Conservation (phyloP, 106 monocot genomes). For the Dactylorhiza incarnata region DNA sequence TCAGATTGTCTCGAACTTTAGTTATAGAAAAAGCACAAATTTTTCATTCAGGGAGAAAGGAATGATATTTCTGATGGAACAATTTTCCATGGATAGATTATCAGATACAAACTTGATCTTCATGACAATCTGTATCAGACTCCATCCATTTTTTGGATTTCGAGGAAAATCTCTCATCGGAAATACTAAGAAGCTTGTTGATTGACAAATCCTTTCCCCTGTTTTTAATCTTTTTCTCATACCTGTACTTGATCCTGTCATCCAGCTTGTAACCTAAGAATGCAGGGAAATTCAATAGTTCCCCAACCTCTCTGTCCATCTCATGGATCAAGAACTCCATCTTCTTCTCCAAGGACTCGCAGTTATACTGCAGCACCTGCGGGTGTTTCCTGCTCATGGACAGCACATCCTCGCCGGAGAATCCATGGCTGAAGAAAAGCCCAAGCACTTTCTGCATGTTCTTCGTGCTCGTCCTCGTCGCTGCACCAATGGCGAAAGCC, state of each 20-base stretch:
- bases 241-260: constrained; percentile 60
- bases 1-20: too few species aligned
- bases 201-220: constrained; percentile 57
- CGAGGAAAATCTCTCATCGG: constrained; percentile 37
- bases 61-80: too few species aligned
- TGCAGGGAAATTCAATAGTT: constrained; percentile 64
- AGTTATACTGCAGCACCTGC: constrained; percentile 70
- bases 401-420: constrained; percentile 45
- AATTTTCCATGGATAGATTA: not conserved
- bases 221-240: constrained; percentile 48
- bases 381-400: constrained; percentile 71
- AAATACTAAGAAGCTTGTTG: constrained; percentile 63
- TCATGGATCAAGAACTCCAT: constrained; percentile 54
- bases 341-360: constrained; percentile 56
- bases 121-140: not conserved
- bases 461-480: constrained; percentile 54
- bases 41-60: too few species aligned
- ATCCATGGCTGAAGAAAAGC: constrained; percentile 39
- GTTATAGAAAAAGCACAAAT: too few species aligned
- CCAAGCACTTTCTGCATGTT: constrained; percentile 64
- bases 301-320: constrained; percentile 68
- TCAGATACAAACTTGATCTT: not conserved
- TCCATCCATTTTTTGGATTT: constrained; percentile 6
- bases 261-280: constrained; percentile 81
- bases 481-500: constrained; percentile 39